phyloP scores from a whole-genome alignment of 2,329 filamentous ascomycete species.

The Paradendryphiella salina region DNA sequence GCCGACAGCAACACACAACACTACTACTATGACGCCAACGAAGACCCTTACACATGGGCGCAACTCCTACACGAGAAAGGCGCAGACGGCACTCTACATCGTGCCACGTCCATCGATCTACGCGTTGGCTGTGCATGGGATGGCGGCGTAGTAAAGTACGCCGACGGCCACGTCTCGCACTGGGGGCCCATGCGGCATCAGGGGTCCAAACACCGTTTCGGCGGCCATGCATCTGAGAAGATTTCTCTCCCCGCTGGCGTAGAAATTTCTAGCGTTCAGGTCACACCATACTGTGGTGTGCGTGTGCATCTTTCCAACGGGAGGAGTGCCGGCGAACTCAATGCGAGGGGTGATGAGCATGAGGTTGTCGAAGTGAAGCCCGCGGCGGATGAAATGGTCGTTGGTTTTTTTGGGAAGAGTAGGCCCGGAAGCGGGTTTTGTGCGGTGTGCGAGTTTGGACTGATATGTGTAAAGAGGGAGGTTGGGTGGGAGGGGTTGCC shows the following conservation, averaged over 20 bases:
- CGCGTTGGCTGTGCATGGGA: conserved; percentile 52
- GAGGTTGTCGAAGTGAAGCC: conserved; percentile 38
- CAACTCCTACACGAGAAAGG: conserved; percentile 25
- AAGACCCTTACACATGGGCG: conserved; percentile 23
- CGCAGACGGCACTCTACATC: conserved; percentile 39
- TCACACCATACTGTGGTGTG: conserved; percentile 33
- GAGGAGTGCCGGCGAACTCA: conserved; percentile 36
- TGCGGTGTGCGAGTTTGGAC: conserved; percentile 51
- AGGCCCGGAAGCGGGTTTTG: conserved; percentile 21
- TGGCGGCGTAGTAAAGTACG: conserved; percentile 53
- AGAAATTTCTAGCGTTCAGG: conserved; percentile 39
- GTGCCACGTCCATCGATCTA: conserved; percentile 52
- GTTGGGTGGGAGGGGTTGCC: conserved; percentile 50
- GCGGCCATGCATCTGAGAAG: conserved; percentile 38
- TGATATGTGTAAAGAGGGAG: conserved; percentile 51
- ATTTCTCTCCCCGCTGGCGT: conserved; percentile 32
- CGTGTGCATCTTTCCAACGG: conserved; percentile 40
- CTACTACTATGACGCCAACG: background rate
- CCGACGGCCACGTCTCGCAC: conserved; percentile 49
- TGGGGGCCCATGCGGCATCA: conserved; percentile 44
- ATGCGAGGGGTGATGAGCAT: conserved; percentile 13
- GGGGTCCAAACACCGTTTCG: conserved; percentile 38
- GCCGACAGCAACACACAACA: conserved; percentile 1
- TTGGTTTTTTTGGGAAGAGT: conserved; percentile 54
- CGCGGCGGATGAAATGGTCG: conserved; percentile 45